Percentiles rank a stretch among this genome's conserved stretches.
Conservation (phyloP, 2,329 filamentous ascomycete genomes). For the Aspergillus piperis region DNA sequence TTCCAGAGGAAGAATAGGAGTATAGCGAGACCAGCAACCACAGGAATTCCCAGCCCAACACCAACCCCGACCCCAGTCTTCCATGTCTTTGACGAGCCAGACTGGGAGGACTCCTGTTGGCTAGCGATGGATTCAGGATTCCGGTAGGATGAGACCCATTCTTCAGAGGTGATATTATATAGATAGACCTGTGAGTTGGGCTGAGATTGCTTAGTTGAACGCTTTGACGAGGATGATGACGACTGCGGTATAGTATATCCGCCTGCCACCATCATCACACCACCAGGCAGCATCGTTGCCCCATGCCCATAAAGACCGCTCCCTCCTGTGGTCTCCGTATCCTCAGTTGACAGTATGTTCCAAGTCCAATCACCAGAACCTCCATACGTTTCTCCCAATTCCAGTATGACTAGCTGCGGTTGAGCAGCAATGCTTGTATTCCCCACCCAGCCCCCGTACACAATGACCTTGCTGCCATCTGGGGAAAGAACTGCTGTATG, state of each 20-base stretch:
- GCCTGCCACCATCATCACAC: conserved; percentile 62
- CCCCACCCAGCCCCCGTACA: conserved; percentile 92
- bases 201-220: conserved; percentile 32
- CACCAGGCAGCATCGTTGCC: conserved; percentile 61
- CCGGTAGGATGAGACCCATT: conserved; percentile 60
- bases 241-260: conserved; percentile 55
- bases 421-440: conserved; percentile 72
- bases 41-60: conserved; percentile 63
- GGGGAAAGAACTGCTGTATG: conserved; percentile 81
- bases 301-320: conserved; percentile 63
- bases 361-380: conserved; percentile 48
- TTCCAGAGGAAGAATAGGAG: conserved; percentile 54
- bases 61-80: conserved; percentile 65
- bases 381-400: conserved; percentile 73
- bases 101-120: conserved; percentile 16
- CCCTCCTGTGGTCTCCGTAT: conserved; percentile 43
- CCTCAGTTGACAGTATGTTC: conserved; percentile 42
- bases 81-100: conserved; percentile 34
- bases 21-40: conserved; percentile 51
- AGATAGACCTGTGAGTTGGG: conserved; percentile 55
- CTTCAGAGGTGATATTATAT: conserved; percentile 62
- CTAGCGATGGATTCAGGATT: conserved; percentile 39
- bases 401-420: conserved; percentile 77
- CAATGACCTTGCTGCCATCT: conserved; percentile 73
- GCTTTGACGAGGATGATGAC: conserved; percentile 35